These are phyloP conservation scores for Trichosporon coremiiforme DNA, from an alignment of 1,284 basidiomycete species.

Conservation along the genomic window DNA sequence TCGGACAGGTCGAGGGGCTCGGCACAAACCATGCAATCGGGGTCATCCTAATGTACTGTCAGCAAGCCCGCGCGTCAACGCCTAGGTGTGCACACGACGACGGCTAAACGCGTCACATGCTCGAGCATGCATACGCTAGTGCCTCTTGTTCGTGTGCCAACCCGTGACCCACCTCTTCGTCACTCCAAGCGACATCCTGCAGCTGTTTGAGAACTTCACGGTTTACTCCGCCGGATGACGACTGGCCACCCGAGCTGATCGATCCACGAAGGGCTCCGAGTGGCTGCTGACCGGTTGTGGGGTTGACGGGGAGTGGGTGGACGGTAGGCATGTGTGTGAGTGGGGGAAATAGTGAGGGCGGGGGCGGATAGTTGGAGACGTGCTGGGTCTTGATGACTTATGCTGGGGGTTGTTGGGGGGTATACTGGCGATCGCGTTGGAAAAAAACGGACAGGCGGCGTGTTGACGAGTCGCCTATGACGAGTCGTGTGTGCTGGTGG, in stretches of 20 bases:
- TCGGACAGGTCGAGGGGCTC: constrained; percentile 99
- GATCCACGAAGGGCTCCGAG: constrained; percentile 35
- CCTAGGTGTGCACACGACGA: constrained; percentile 2
- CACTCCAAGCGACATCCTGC: constrained; percentile 98
- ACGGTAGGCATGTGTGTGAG: constrained; percentile 35
- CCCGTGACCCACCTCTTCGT: constrained; percentile 69
- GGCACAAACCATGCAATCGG: constrained; percentile 96
- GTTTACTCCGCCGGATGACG: constrained; percentile 46
- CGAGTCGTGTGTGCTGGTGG: not conserved
- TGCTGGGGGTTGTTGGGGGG: not conserved
- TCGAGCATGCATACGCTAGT: not conserved
- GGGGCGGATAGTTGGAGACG: not conserved
- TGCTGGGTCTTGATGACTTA: constrained; percentile 2
- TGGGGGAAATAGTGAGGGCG: constrained; percentile 20
- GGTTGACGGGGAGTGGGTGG: constrained; percentile 53
- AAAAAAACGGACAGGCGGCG: constrained; percentile 18
- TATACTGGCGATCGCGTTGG: constrained; percentile 17
- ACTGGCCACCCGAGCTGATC: constrained; percentile 33
- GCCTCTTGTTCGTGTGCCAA: not conserved
- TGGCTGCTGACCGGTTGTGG: constrained; percentile 52
- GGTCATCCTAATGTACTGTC: constrained; percentile 72
- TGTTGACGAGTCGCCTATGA: constrained; percentile 1
- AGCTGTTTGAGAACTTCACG: constrained; percentile 63
- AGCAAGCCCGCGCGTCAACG: constrained; percentile 7
- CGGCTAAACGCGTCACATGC: not conserved